Base-by-base conservation (phyloP, 129 eudicot genomes). In the Heracleum sosnowskyi region DNA sequence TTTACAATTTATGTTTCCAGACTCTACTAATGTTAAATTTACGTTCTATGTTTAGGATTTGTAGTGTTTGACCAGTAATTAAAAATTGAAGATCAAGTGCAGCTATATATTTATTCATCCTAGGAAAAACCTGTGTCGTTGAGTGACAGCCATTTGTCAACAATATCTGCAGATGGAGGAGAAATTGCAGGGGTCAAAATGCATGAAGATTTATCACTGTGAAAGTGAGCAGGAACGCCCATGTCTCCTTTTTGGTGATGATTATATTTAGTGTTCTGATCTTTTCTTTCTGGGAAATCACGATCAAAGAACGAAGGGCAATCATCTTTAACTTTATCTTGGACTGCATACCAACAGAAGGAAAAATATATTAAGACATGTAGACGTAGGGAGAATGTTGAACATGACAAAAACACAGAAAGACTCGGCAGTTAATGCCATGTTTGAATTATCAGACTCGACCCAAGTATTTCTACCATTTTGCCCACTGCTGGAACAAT, bases 81-180 rank as follows among this genome's bases (percentile, higher is more conserved):
- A 78, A 26, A 35, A 44, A 20, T 11, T 44, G 16, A 44, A 44
- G 16, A 39, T 8, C 17, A 10, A n/a, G n/a, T n/a, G 40, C 5
- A 78, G 62, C 33, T 79, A 35, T 64, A 62, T 70, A 82, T 76
- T 47, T 39, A 74, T 22, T 37, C 44, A 47, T 71, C 31, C 69
- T 20, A 71, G 85, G 83, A 33, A 11, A 57, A 75, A 88, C 81
- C 84, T 76, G 83, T 49, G 75, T 63, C 83, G 70, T 88, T 62
- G 79, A 64, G 79, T 74, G 84, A 82, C 72, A 91, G 88, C 96
- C 97, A 92, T 72, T 81, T 83, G 11, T 69, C 69, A 83, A 91
- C 94, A 86, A 71, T 78, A 70, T 85, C 88, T 42, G 55, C 46
- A n/a, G 91, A 83, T 81, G 99, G 99, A 76, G 99, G 96, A 87